Evolutionary conservation across 2,329 filamentous ascomycete genomes (phyloP), one percentile per base, ranked within the genome.

Genomic region (Colletotrichum endophyticum): DNA sequence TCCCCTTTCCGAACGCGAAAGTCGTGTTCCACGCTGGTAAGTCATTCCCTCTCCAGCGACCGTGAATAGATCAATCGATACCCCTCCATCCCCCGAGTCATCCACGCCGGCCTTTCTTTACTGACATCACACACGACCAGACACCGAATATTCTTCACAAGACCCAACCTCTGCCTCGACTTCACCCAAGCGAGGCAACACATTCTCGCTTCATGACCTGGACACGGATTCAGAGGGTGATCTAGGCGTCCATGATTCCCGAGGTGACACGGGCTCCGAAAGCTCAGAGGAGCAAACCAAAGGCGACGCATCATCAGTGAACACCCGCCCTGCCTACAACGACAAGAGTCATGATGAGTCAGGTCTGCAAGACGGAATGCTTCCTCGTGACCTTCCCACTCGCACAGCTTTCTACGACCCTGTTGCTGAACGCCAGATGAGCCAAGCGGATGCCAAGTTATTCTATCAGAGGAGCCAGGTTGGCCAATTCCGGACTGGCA

Each of bases 341-440:
- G 39, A 13, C 28, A 56, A 73, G 30, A 34, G 32, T 16, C 59
- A 64, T 12, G 67, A 71, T 15, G 69, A 76, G 13, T 63, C 76
- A 32, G 66, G 62, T 59, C 82, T 88, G 44, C 83, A 88, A 71
- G 89, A 91, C 34, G 91, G 91, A 71, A 91, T 93, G 88, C 87
- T 94, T 12, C 87, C 88, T 27, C 88, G 92, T 77, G 92, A 94
- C 81, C 83, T 91, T 69, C 91, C 91, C 39, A 89, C 89, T 77
- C 94, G 93, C 83, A 98, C 96, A 11, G 95, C 96, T 25, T 98
- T 96, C 83, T 98, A 98, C 86, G 96, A 98, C 85, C 95, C 96
- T 81, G 94, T 96, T 69, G 95, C 95, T 70, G 97, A 99, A 85
- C 98, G 97, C 81, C 95, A 96, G 82, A 94, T 98, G 92, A 98